A percentile compares a stretch with the other conserved stretches of the same genome.
Conservation (phyloP, 441 rosid species). For the Gossypium trilobum region DNA sequence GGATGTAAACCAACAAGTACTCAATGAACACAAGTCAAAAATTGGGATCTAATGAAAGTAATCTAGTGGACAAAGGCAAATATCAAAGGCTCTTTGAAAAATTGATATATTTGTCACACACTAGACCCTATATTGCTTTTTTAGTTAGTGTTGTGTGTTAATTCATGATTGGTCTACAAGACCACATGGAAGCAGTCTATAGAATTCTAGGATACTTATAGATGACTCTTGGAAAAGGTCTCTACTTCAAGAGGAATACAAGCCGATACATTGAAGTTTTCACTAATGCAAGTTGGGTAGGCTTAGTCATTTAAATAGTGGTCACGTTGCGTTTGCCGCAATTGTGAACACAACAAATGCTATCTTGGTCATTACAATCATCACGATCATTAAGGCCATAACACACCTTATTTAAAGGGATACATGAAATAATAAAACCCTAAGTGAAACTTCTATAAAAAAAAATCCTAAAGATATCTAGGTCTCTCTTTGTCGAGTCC, state of each 20-base stretch:
- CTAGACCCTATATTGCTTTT: not conserved
- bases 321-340: not conserved
- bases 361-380: not conserved
- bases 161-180: not conserved
- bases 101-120: not conserved
- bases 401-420: not conserved
- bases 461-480: not conserved
- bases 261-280: not conserved
- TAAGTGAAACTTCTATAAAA: not conserved
- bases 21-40: not conserved
- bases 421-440: not conserved
- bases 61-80: not conserved
- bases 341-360: not conserved
- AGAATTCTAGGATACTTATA: not conserved
- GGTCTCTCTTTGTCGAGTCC: not conserved
- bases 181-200: not conserved
- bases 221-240: not conserved
- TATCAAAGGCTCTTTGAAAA: not conserved
- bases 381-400: not conserved
- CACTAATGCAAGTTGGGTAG: not conserved
- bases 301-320: not conserved
- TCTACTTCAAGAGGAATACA: not conserved
- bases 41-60: not conserved
- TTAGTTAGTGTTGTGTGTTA: not conserved
- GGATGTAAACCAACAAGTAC: not conserved